Evolutionary conservation across 768 basidiomycete species (phyloP).

Genomic region (Chiua virens): DNA sequence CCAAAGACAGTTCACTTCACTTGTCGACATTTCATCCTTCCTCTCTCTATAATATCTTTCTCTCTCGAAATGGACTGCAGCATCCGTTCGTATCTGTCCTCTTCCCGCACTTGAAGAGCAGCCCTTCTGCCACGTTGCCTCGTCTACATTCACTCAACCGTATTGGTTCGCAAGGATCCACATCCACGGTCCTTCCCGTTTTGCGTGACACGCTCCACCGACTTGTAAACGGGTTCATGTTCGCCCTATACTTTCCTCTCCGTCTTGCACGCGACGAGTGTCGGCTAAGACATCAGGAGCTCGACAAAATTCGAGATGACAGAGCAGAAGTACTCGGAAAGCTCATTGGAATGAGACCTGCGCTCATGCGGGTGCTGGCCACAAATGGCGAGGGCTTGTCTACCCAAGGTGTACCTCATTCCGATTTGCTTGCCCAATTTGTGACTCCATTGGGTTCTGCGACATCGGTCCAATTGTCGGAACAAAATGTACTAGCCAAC

Average conservation of each 20-base stretch:
- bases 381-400: constrained; percentile 2
- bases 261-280: constrained; percentile 70
- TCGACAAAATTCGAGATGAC: constrained; percentile 66
- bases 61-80: constrained; percentile 43
- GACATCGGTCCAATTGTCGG: constrained; percentile 12
- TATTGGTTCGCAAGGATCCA: constrained; percentile 2
- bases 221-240: constrained; percentile 11
- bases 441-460: constrained; percentile 16
- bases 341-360: constrained; percentile 54
- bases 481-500: constrained; percentile 9
- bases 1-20: constrained; percentile 46
- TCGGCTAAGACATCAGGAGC: constrained; percentile 51
- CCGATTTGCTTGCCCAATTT: constrained; percentile 24
- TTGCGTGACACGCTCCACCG: constrained; percentile 8
- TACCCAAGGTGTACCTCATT: constrained; percentile 1
- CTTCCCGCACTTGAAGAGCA: constrained; percentile 60
- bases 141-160: constrained; percentile 12
- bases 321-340: constrained; percentile 67
- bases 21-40: constrained; percentile 47
- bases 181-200: constrained; percentile 7
- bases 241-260: constrained; percentile 48
- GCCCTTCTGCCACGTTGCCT: constrained; percentile 26
- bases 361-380: constrained; percentile 37
- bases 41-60: constrained; percentile 49
- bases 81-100: constrained; percentile 55